Evolutionary conservation across 257 asterid genomes (phyloP), one percentile per base, ranked within the genome.

Genomic region (Penstemon barbatus): DNA sequence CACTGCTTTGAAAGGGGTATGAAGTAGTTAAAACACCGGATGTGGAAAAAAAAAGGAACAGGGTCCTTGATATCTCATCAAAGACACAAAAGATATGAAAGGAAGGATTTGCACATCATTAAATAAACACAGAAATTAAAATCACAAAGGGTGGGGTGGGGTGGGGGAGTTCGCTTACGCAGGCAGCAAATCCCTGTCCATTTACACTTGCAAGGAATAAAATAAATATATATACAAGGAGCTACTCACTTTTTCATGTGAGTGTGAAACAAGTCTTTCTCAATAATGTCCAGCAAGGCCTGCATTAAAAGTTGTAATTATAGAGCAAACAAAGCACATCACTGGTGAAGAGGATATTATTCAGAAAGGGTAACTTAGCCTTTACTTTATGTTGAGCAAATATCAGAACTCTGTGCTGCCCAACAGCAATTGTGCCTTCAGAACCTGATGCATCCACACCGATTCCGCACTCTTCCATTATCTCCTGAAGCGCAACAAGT

Each of bases 391-490:
- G 99, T 69, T 91, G 99, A n/a, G 99, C 97, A 75, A 94, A 94
- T 73, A 94, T 94, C 78, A 94, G 84, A 69, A 94, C 95, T 65
- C 99, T 83, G 72, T 91, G 97, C 80, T 94, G 97, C 68, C 97
- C 99, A 64, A 83, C 78, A 46, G 85, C 70, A 56, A 94, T 69
- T 59, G 86, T 59, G 77, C 89, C 95, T 66, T 91, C 99, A 76
- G 95, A 82, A 73, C 81, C 81, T 63, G 96, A 87, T 41, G 95
- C 76, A 57, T 94, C 97, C 48, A 78, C 92, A 60, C 99, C 99
- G 66, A 94, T 94, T 63, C 97, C 99, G 79, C 99, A 94, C 89
- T 94, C 99, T 80, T 91, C 97, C 82, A 94, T 89, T 68, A 94
- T 94, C 92, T 94, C 97, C 81, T 89, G 91, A 78, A 94, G 96